phyloP scores from a whole-genome alignment of 1,284 basidiomycete genomes.

The Peniophora sp. region DNA sequence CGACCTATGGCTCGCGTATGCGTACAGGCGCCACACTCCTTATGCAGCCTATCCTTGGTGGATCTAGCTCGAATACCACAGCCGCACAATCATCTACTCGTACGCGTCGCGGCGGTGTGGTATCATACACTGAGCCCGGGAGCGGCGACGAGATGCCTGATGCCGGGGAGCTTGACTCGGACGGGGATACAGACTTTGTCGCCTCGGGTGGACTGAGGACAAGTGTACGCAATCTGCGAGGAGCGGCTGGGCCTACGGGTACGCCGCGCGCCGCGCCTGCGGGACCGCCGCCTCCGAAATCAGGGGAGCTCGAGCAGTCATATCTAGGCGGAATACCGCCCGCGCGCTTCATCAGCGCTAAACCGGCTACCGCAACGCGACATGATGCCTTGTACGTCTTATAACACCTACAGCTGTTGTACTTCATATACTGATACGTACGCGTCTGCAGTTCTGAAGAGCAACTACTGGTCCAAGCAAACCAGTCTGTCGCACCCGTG shows the following conservation, averaged over 20 bases:
- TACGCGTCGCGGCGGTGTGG: slow-evolving; percentile 52
- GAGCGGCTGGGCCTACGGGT: slow-evolving; percentile 19
- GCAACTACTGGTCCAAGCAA: slow-evolving; percentile 56
- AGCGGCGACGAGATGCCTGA: slow-evolving; percentile 78
- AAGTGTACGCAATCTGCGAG: slow-evolving; percentile 29
- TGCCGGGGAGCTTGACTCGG: slow-evolving; percentile 68
- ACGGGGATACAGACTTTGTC: slow-evolving; percentile 52
- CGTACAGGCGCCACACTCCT: slow-evolving; percentile 88
- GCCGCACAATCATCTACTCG: slow-evolving; percentile 36
- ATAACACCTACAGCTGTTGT: background rate
- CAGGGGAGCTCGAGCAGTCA: slow-evolving; percentile 71
- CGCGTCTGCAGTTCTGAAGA: slow-evolving; percentile 47
- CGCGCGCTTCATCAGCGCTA: slow-evolving; percentile 64
- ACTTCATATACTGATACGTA: background rate
- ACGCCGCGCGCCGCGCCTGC: slow-evolving; percentile 20
- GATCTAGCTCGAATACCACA: slow-evolving; percentile 23
- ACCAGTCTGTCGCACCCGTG: slow-evolving; percentile 64
- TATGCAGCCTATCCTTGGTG: slow-evolving; percentile 77
- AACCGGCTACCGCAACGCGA: slow-evolving; percentile 48
- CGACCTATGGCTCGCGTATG: slow-evolving; percentile 87
- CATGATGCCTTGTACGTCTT: slow-evolving; percentile 42
- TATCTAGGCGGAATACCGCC: slow-evolving; percentile 88
- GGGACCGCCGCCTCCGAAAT: slow-evolving; percentile 8
- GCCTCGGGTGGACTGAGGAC: slow-evolving; percentile 43
- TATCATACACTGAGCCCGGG: slow-evolving; percentile 86